These are phyloP conservation scores for Bisporella sp. DNA, from an alignment of 2,329 filamentous ascomycete species.

Conservation along the genomic window DNA sequence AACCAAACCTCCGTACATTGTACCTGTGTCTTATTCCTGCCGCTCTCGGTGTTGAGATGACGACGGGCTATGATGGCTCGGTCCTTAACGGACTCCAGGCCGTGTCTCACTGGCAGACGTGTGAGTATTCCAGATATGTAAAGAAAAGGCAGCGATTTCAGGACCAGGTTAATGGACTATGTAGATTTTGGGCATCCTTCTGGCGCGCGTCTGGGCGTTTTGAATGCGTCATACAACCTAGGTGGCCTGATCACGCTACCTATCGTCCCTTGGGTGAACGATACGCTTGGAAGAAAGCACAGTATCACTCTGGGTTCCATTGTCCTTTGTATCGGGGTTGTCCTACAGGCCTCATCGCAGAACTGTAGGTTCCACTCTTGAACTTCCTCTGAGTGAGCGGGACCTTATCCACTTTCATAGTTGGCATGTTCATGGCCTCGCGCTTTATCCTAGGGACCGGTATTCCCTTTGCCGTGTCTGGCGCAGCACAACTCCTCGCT, in stretches of 20 bases:
- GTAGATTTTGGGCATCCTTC: constrained; percentile 2
- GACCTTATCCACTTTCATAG: no score
- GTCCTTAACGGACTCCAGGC: constrained; percentile 28
- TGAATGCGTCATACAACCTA: constrained; percentile 2
- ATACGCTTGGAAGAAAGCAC: constrained; percentile 23
- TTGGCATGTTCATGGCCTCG: no score
- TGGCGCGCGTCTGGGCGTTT: constrained; percentile 4
- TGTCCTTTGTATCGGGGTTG: constrained; percentile 13
- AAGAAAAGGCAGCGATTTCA: background rate
- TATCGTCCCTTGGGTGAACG: background rate
- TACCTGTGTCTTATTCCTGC: no score
- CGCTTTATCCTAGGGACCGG: no score
- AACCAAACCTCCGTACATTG: no score
- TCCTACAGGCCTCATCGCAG: background rate
- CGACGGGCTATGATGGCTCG: constrained; percentile 9
- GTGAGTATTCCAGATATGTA: background rate
- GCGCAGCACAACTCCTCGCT: constrained; percentile 16
- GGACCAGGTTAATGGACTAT: background rate
- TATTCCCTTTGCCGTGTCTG: background rate
- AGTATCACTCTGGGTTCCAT: constrained; percentile 27
- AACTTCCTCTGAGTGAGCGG: background rate
- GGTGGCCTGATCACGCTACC: constrained; percentile 1
- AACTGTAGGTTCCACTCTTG: background rate
- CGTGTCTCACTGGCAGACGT: constrained; percentile 27
- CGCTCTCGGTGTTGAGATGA: no score